phyloP scores from a whole-genome alignment of 2,329 filamentous ascomycete species.

The Byssochlamys sp. region DNA sequence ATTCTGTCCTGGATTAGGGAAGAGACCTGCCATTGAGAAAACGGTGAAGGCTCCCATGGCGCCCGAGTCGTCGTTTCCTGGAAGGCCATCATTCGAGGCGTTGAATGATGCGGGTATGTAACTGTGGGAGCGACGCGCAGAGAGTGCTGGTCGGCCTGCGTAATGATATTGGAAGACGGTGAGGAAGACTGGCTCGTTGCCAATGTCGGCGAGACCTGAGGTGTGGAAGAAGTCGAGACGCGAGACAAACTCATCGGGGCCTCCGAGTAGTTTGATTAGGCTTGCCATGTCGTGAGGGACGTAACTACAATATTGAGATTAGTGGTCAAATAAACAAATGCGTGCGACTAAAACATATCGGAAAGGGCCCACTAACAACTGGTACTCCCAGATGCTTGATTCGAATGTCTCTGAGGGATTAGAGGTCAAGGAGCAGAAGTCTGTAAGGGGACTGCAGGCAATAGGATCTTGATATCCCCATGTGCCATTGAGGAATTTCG shows the following conservation, averaged over 20 bases:
- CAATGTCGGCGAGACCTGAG: slow-evolving; percentile 53
- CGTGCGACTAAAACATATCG: slow-evolving; percentile 45
- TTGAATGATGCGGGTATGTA: slow-evolving; percentile 56
- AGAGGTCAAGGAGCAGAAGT: slow-evolving; percentile 20
- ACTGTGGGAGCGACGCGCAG: slow-evolving; percentile 44
- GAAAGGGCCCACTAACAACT: slow-evolving; percentile 40
- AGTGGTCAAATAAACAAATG: slow-evolving; percentile 38
- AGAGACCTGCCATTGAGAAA: slow-evolving; percentile 59
- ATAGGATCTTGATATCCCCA: slow-evolving; percentile 56
- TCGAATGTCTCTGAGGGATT: slow-evolving; percentile 22
- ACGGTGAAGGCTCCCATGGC: slow-evolving; percentile 59
- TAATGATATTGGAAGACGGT: slow-evolving; percentile 61
- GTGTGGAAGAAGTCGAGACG: slow-evolving; percentile 57
- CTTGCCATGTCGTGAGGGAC: slow-evolving; percentile 39
- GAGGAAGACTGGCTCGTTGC: slow-evolving; percentile 54
- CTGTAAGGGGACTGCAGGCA: slow-evolving; percentile 21
- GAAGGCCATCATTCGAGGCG: slow-evolving; percentile 47
- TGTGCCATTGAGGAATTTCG: slow-evolving; percentile 55
- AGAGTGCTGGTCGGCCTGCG: slow-evolving; percentile 49
- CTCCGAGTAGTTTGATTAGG: slow-evolving; percentile 52
- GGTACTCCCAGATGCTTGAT: slow-evolving; percentile 24
- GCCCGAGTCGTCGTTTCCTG: slow-evolving; percentile 59
- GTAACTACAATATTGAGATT: slow-evolving; percentile 41
- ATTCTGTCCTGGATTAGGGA: slow-evolving; percentile 57
- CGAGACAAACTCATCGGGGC: slow-evolving; percentile 45